Evolutionary conservation across 345 rosid species (phyloP), one percentile per base, ranked within the genome.

Genomic region (Brassica nigra): DNA sequence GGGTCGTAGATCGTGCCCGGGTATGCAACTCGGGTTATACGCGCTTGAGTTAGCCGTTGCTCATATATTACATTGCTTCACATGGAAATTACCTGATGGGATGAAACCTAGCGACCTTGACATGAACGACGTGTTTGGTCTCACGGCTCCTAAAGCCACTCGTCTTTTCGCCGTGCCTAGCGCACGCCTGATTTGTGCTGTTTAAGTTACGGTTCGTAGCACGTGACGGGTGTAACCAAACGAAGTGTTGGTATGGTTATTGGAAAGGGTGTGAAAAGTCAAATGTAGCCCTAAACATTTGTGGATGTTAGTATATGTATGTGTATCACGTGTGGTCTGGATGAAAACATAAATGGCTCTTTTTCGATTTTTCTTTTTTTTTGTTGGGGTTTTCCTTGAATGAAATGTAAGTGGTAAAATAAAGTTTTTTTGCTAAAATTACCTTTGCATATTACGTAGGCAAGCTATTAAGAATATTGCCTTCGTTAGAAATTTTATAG

Each of bases 1-100:
- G 62, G 99, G 99, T 71, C 87, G 99, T 71, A 86, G 99, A 79
- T 95, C 99, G 0, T 95, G 99, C 62, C 99, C 97, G 11, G 99
- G 99, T 4, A 95, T 95, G 99, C 92, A 90, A 63, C 98, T 95
- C 4, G 99, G 99, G 69, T 82, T 95, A 20, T 95, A 95, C 8
- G 89, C 90, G 2, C 88, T 92, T 42, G 97, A 95, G 0, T 70
- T 86, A 70, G 91, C 93, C 2, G 97, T 93, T 73, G 98, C 91
- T 28, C 86, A 93, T 80, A 76, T 93, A 36, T 86, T 95, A 16
- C 99, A 95, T 65, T 91, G 90, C 69, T 95, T 95, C 78, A 88
- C 87, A 9, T 95, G 99, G 99, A 92, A 89, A 58, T 78, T 95
- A 80, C 97, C 98, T 0, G 94, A 93, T 42, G 97, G 99, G 28